Base-by-base conservation (phyloP, 2,329 filamentous ascomycete genomes). In the Penicillium concentricum region DNA sequence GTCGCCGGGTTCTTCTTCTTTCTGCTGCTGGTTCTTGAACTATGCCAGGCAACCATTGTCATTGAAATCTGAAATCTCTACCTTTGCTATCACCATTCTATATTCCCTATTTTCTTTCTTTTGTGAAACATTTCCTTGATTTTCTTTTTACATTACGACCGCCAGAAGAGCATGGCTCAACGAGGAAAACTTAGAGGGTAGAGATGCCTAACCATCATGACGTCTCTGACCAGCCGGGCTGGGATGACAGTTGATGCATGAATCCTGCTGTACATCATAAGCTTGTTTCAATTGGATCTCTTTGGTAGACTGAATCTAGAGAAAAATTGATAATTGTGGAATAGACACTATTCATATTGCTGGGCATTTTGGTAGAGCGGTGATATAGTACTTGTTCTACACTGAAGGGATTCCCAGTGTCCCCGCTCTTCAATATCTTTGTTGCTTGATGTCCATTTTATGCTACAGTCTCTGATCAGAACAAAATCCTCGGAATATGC, bases 221-320 rank as follows among this genome's bases (percentile, higher is more conserved):
- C 8, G 28, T 47, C 22, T 28, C 16, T n/a, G 20, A 8, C 20
- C 30, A 35, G 32, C 32, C 32, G 32, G 15, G 42, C 35, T 51
- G 37, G 42, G 41, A 54, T 39, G 26, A 50, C 30, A 20, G 32
- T 46, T 37, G 56, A 43, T 45, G 51, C 34, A 43, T 20, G 45
- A 43, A 46, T 46, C 50, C 24, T 50, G 30, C 22, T 56, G 41
- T 60, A 50, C 41, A 59, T 51, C 58, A 51, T 15, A 26, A 45
- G 12, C 32, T 45, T 18, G 2, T 13, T 26, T 35, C 7, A 16
- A 22, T 43, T 26, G 39, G n/a, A 45, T 2, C 49, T 37, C 20
- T 15, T 45, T 18, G 41, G 28, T 44, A 32, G n/a, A 54, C n/a
- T 41, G 9, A 22, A 54, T 49, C 26, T 39, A 38, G 15, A 26